Evolutionary conservation across 83 land plant species (phyloP).

Genomic region (Picea mariana): DNA sequence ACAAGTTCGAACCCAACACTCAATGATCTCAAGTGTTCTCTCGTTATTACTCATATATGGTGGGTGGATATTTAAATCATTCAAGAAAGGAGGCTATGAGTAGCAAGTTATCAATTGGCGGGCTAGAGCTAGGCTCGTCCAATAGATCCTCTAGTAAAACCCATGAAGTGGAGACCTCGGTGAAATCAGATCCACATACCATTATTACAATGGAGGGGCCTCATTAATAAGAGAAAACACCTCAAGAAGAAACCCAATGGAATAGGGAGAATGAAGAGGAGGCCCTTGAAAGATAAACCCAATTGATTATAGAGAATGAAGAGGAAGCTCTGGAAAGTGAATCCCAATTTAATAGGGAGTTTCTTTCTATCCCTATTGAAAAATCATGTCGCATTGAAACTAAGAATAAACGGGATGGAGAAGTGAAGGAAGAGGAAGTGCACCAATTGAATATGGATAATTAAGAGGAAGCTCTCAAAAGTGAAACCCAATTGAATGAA

Average conservation of each 20-base stretch:
- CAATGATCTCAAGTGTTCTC: too few species aligned
- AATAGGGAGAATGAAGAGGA: neutral
- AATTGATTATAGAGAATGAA: neutral
- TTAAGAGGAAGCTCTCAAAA: neutral
- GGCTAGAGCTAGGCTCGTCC: too few species aligned
- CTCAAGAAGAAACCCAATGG: neutral
- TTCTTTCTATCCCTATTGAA: too few species aligned
- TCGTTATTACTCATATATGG: too few species aligned
- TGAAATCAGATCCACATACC: neutral
- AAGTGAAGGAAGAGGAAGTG: too few species aligned
- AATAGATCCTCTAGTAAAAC: too few species aligned
- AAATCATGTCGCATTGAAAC: too few species aligned
- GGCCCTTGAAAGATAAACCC: neutral
- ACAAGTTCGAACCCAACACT: too few species aligned
- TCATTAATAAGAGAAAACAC: neutral
- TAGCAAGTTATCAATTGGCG: too few species aligned
- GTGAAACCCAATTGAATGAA: neutral
- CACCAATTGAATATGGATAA: neutral
- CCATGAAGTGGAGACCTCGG: neutral
- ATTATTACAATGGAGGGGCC: neutral
- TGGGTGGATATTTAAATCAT: too few species aligned
- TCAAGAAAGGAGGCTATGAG: too few species aligned
- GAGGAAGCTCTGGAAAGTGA: neutral
- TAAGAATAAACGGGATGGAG: too few species aligned
- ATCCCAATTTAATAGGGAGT: neutral